Conservation (phyloP, 345 rosid genomes). For the Litchi chinensis region DNA sequence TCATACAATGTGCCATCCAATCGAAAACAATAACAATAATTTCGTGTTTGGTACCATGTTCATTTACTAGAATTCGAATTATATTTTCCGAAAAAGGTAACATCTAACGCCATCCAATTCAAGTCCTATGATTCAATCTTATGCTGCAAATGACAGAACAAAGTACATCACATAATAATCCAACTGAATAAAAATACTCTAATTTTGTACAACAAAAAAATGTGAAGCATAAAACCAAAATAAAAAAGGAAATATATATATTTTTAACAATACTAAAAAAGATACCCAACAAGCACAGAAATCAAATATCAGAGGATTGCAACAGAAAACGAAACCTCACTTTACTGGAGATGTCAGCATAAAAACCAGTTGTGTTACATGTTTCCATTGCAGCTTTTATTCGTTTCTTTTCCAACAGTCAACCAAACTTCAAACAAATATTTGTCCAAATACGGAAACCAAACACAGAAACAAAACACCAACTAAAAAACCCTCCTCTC, state of each 20-base stretch:
- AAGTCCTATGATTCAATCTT: neutral
- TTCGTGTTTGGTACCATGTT: neutral
- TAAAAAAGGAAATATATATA: neutral
- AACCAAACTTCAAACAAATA: neutral
- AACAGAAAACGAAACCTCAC: neutral
- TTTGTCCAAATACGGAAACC: neutral
- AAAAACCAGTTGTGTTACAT: neutral
- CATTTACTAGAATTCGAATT: neutral
- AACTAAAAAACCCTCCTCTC: neutral
- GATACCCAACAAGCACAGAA: neutral
- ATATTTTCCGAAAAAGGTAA: neutral
- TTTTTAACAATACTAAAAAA: neutral
- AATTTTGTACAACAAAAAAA: neutral
- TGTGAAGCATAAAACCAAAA: neutral
- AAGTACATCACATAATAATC: neutral
- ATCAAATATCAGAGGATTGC: neutral
- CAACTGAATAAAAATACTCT: neutral
- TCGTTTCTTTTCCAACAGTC: neutral
- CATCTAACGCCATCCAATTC: neutral
- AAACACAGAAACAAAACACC: neutral
- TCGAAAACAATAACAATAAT: neutral
- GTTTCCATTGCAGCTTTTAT: conserved; percentile 11
- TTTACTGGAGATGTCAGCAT: neutral
- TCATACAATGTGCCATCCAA: neutral
- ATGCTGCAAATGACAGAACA: conserved; percentile 1